Conservation (phyloP, 805 yeast genomes). For the Ogataea nitratoaversa region DNA sequence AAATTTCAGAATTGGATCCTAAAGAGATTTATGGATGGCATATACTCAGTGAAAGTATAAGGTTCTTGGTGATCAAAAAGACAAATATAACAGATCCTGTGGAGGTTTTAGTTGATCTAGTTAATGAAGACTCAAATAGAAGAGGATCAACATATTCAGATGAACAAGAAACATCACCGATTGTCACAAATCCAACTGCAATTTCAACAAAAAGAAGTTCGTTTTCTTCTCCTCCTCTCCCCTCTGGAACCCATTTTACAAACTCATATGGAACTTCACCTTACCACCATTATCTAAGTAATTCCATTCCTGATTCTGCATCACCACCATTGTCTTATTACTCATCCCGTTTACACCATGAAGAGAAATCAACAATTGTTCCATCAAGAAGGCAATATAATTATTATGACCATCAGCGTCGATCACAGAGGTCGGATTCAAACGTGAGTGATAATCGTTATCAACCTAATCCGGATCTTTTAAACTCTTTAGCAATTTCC, state of each 20-base stretch:
- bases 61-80: slow-evolving; percentile 51
- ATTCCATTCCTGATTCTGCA: slow-evolving; percentile 23
- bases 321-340: slow-evolving; percentile 18
- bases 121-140: slow-evolving; percentile 43
- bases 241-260: slow-evolving; percentile 7
- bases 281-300: slow-evolving; percentile 23
- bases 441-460: slow-evolving; percentile 9
- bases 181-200: slow-evolving; percentile 18
- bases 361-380: slow-evolving; percentile 10
- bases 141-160: slow-evolving; percentile 25
- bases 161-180: slow-evolving; percentile 15
- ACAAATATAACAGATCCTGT: slow-evolving; percentile 47
- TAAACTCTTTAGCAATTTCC: not conserved
- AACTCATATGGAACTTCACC: slow-evolving; percentile 19
- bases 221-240: slow-evolving; percentile 17
- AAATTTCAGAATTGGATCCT: slow-evolving; percentile 56
- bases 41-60: slow-evolving; percentile 46
- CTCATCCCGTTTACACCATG: slow-evolving; percentile 12
- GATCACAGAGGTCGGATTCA: slow-evolving; percentile 12
- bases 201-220: slow-evolving; percentile 21
- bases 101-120: slow-evolving; percentile 49
- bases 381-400: slow-evolving; percentile 25
- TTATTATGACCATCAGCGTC: slow-evolving; percentile 19
- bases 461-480: slow-evolving; percentile 2
- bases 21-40: slow-evolving; percentile 68